Percentiles rank a stretch among this genome's conserved stretches.
Evolutionary conservation across 2,329 filamentous ascomycete species (phyloP).

Genomic region (Pseudogymnoascus sp.): DNA sequence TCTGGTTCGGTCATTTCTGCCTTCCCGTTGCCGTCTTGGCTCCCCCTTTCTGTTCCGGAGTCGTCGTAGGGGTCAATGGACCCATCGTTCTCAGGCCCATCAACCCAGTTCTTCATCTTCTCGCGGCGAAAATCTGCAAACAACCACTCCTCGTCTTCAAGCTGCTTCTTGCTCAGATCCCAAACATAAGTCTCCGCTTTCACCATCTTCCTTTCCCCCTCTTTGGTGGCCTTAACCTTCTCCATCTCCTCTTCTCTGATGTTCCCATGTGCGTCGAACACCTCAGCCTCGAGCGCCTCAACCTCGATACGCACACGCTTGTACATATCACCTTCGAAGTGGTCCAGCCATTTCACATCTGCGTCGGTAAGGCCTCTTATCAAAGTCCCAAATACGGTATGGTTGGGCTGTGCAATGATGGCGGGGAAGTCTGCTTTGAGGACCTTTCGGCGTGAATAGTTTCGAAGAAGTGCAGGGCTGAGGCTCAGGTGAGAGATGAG

Average conservation of each 20-base stretch:
- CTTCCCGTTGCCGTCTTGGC: not conserved
- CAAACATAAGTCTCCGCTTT: slow-evolving; percentile 61
- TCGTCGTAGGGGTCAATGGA: not conserved
- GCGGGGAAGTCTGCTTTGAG: slow-evolving; percentile 70
- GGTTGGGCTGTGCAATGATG: slow-evolving; percentile 50
- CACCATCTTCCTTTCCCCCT: slow-evolving; percentile 40
- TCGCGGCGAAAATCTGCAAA: slow-evolving; percentile 74
- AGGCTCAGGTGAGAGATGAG: slow-evolving; percentile 46
- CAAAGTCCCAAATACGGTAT: slow-evolving; percentile 65
- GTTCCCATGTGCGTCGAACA: slow-evolving; percentile 23
- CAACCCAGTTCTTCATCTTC: slow-evolving; percentile 52
- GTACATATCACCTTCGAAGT: slow-evolving; percentile 63
- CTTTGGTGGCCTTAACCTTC: slow-evolving; percentile 13
- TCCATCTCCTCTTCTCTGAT: slow-evolving; percentile 11
- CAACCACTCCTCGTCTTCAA: slow-evolving; percentile 80
- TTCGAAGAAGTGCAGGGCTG: slow-evolving; percentile 67
- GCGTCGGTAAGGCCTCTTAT: slow-evolving; percentile 71
- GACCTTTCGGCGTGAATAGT: slow-evolving; percentile 67
- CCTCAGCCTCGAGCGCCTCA: slow-evolving; percentile 34
- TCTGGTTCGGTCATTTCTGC: not conserved
- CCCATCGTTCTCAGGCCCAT: slow-evolving; percentile 21
- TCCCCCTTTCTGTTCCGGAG: not conserved
- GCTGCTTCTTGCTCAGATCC: slow-evolving; percentile 33
- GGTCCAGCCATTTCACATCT: slow-evolving; percentile 68
- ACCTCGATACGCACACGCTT: slow-evolving; percentile 46